Conservation (phyloP, 108 stramenopile genomes). For the Skeletonema marinoi region DNA sequence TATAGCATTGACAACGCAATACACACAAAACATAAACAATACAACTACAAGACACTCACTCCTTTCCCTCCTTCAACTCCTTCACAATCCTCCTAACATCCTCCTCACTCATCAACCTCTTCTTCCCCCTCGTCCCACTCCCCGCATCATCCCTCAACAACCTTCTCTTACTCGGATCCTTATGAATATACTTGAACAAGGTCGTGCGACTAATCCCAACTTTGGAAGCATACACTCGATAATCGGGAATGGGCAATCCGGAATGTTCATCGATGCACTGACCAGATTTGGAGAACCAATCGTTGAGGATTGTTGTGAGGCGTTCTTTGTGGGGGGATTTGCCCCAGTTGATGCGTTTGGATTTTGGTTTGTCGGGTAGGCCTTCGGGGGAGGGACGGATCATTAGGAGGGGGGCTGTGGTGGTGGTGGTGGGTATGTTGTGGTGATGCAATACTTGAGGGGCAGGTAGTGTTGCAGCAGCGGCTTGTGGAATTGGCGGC, state of each 20-base stretch:
- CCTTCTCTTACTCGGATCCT: background rate
- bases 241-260: background rate
- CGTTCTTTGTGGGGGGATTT: constrained; percentile 15
- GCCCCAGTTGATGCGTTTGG: constrained; percentile 14
- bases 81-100: background rate
- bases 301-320: background rate
- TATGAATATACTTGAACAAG: background rate
- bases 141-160: background rate
- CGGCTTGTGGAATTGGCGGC: background rate
- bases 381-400: constrained; percentile 2
- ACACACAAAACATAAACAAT: background rate
- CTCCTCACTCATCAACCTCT: background rate
- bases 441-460: background rate
- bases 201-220: constrained; percentile 9
- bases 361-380: constrained; percentile 1
- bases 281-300: background rate
- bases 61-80: constrained; percentile 6
- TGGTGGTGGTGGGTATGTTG: background rate
- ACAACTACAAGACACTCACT: background rate
- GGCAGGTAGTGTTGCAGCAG: too few species aligned
- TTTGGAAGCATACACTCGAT: background rate
- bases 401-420: background rate
- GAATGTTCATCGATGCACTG: background rate
- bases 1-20: too few species aligned
- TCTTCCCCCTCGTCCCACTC: constrained; percentile 12